Evolutionary conservation across 352 stramenopile species (phyloP).

Genomic region (Pythium guiyangense): DNA sequence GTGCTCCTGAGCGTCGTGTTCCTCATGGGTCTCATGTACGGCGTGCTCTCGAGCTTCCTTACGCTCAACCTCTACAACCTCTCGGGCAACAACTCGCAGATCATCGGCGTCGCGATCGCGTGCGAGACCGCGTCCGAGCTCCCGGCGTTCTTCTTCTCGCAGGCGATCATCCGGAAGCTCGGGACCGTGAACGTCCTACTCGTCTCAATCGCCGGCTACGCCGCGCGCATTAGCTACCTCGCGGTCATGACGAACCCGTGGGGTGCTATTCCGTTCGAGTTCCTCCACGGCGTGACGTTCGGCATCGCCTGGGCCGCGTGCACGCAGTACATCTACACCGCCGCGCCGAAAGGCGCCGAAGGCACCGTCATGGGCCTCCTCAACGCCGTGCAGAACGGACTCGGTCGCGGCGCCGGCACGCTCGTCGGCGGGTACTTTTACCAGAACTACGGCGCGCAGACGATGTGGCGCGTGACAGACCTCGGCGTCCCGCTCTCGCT

Average conservation of each 20-base stretch:
- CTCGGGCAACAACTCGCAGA: conserved; percentile 57
- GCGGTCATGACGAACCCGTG: conserved; percentile 77
- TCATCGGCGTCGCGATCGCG: conserved; percentile 78
- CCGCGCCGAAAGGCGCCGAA: conserved; percentile 49
- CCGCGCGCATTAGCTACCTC: conserved; percentile 64
- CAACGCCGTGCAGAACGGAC: conserved; percentile 70
- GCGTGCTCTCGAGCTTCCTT: conserved; percentile 80
- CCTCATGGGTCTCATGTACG: conserved; percentile 79
- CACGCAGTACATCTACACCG: conserved; percentile 74
- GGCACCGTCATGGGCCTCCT: conserved; percentile 77
- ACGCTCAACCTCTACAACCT: conserved; percentile 82
- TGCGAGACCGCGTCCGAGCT: conserved; percentile 79
- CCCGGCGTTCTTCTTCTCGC: conserved; percentile 77
- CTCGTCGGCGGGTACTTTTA: conserved; percentile 77
- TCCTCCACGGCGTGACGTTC: conserved; percentile 74
- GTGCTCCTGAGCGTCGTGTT: conserved; percentile 71
- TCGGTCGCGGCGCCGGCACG: conserved; percentile 59
- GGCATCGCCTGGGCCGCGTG: conserved; percentile 66
- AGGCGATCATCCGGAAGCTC: conserved; percentile 60
- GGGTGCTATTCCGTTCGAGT: conserved; percentile 76
- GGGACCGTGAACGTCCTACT: conserved; percentile 72
- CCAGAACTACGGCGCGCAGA: conserved; percentile 52
- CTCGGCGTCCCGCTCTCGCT: conserved; percentile 63
- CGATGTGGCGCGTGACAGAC: conserved; percentile 69
- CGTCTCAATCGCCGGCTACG: conserved; percentile 65